Conservation (phyloP, 306 rosid genomes). For the Glycine latifolia region DNA sequence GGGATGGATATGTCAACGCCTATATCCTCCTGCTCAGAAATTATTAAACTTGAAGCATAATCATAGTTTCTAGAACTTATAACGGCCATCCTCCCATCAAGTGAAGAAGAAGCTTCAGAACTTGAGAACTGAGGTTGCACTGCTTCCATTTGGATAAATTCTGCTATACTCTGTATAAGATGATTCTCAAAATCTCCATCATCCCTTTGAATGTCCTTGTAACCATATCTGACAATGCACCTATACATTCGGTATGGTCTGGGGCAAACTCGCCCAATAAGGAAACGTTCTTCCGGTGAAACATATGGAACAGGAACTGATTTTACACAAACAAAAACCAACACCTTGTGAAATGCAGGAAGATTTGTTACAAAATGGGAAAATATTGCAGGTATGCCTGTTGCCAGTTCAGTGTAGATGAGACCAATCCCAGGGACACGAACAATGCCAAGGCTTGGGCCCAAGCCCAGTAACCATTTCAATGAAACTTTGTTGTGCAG, state of each 20-base stretch:
- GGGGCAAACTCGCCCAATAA: slow-evolving; percentile 82
- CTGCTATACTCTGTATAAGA: slow-evolving; percentile 81
- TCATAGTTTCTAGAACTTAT: slow-evolving; percentile 65
- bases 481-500: slow-evolving; percentile 86
- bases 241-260: slow-evolving; percentile 86
- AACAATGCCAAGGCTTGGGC: slow-evolving; percentile 91
- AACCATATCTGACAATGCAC: slow-evolving; percentile 86
- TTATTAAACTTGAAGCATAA: slow-evolving; percentile 56
- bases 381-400: slow-evolving; percentile 88
- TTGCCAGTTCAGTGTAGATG: slow-evolving; percentile 83
- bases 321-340: slow-evolving; percentile 84
- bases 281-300: slow-evolving; percentile 86
- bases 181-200: slow-evolving; percentile 84
- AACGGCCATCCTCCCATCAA: slow-evolving; percentile 89
- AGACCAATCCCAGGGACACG: slow-evolving; percentile 94
- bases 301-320: slow-evolving; percentile 90
- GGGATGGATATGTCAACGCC: slow-evolving; percentile 54
- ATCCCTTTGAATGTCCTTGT: slow-evolving; percentile 85
- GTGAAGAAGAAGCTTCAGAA: slow-evolving; percentile 66
- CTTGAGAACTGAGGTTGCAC: slow-evolving; percentile 68
- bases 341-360: slow-evolving; percentile 87
- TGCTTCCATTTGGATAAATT: slow-evolving; percentile 89
- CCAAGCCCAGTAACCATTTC: slow-evolving; percentile 84
- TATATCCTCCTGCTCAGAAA: slow-evolving; percentile 59
- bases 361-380: slow-evolving; percentile 93